Evolutionary conservation across 305 asterid genomes (phyloP).

Genomic region (Nicotiana rustica): DNA sequence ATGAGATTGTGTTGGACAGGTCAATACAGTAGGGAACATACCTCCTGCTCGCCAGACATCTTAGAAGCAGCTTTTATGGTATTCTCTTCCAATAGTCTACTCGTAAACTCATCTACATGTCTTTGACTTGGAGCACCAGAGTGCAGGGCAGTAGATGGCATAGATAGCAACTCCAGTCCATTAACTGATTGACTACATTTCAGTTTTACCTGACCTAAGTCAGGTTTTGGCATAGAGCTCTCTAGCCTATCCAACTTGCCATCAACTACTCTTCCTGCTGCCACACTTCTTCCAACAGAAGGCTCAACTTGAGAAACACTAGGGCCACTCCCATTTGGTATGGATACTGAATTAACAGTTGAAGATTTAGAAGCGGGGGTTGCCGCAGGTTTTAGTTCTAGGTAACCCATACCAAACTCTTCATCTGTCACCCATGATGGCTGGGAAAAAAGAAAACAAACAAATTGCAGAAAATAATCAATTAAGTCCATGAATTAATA

Average conservation of each 20-base stretch:
- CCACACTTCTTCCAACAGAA: slow-evolving; percentile 56
- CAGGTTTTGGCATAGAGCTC: slow-evolving; percentile 57
- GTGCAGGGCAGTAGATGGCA: slow-evolving; percentile 54
- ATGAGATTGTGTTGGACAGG: not conserved
- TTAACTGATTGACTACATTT: slow-evolving; percentile 52
- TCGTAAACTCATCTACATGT: slow-evolving; percentile 67
- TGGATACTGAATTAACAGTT: slow-evolving; percentile 55
- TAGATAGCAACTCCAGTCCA: slow-evolving; percentile 59
- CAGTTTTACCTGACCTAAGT: slow-evolving; percentile 57
- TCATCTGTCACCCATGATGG: slow-evolving; percentile 99
- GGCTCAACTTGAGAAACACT: slow-evolving; percentile 67
- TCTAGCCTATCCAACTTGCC: slow-evolving; percentile 61
- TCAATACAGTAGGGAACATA: slow-evolving; percentile 41
- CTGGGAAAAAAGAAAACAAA: slow-evolving; percentile 54
- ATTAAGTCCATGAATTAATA: slow-evolving; percentile 33
- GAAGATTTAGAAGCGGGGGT: slow-evolving; percentile 68
- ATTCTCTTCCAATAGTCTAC: slow-evolving; percentile 71
- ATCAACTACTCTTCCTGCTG: slow-evolving; percentile 64
- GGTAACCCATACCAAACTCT: slow-evolving; percentile 98
- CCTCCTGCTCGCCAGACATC: slow-evolving; percentile 80
- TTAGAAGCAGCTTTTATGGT: slow-evolving; percentile 57
- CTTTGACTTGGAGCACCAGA: slow-evolving; percentile 58
- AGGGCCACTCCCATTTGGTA: slow-evolving; percentile 66
- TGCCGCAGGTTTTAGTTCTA: slow-evolving; percentile 82
- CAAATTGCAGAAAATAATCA: slow-evolving; percentile 26